Base-by-base conservation (phyloP, 1,284 basidiomycete genomes). In the Wallemia mellicola region DNA sequence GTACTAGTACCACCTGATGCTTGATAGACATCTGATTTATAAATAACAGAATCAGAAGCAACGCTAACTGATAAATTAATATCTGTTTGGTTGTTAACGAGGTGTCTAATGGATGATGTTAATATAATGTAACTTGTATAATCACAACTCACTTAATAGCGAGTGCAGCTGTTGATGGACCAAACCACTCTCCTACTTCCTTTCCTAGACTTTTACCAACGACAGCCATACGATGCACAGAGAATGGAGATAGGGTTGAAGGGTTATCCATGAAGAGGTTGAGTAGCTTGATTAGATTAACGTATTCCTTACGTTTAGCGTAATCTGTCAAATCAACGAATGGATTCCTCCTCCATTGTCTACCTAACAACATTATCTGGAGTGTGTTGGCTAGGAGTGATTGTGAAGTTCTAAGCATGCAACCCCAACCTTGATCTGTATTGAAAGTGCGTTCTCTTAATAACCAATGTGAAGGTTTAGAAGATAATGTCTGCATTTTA, bases 131-230 rank as follows among this genome's bases (percentile, higher is more conserved):
- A n/a, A n/a, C n/a, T n/a, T n/a, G n/a, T 59, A 32, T 17, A n/a
- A 24, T 55, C 19, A 14, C 11, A 9, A 71, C 78, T 63, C 67
- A 83, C 82, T 84, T 87, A 72, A 96, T 84, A 17, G 88, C 91
- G 30, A 89, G 89, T 3, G 91, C 88, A 27, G 92, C 92, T 0
- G 87, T 92, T 67, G 86, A 92, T 0, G 92, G 92, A 0, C 92
- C 92, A 66, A 96, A 96, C 92, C 92, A 96, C 69, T 89, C 84
- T 1, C 92, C 92, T 0, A 95, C 83, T 64, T 91, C 86, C 64
- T 87, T 95, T 15, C 92, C 92, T 1, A 95, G 76, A 63, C 89
- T 83, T 68, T 94, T 92, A 1, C 92, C 92, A 11, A 89, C 84
- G 19, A 88, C 73, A 0, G 91, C 91, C 82, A 98, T 94, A 54